A percentile compares a stretch with the other conserved stretches of the same genome.
phyloP scores from a whole-genome alignment of 257 asterid species.

The Buddleja alternifolia region DNA sequence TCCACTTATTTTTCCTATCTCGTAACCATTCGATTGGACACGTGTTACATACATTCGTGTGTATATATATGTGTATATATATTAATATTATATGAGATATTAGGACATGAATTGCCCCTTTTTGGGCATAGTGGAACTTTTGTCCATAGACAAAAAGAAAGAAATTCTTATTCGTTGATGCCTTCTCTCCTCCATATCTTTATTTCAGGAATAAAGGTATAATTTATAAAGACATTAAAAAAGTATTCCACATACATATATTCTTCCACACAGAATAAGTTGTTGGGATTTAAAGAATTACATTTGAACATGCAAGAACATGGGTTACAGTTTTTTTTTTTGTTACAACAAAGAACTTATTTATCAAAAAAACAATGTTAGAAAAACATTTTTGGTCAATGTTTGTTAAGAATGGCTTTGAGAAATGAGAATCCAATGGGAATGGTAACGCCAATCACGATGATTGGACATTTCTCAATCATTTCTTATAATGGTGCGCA shows the following conservation, averaged over 20 bases:
- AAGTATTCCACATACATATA: constrained; percentile 13
- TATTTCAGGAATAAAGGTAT: constrained; percentile 47
- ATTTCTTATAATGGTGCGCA: neutral
- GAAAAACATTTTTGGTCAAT: constrained; percentile 26
- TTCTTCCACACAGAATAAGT: neutral
- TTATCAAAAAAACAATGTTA: neutral
- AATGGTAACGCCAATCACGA: constrained; percentile 38
- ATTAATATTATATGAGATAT: too few species aligned
- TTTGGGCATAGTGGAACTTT: constrained; percentile 36
- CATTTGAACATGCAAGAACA: constrained; percentile 47
- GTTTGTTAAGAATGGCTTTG: constrained; percentile 23
- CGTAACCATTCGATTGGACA: too few species aligned
- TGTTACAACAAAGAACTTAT: neutral
- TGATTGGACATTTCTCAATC: constrained; percentile 23
- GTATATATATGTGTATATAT: too few species aligned
- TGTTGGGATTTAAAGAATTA: constrained; percentile 30
- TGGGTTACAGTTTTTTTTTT: constrained; percentile 32
- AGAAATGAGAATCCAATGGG: constrained; percentile 41
- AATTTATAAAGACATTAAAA: constrained; percentile 18
- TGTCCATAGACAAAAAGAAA: constrained; percentile 28
- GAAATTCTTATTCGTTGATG: constrained; percentile 46
- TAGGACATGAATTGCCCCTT: constrained; percentile 16
- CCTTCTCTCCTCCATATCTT: constrained; percentile 44
- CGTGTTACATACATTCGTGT: too few species aligned
- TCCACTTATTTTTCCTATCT: too few species aligned